Base-by-base conservation (phyloP, 2,329 filamentous ascomycete species). In the Ceratocystis papillata region DNA sequence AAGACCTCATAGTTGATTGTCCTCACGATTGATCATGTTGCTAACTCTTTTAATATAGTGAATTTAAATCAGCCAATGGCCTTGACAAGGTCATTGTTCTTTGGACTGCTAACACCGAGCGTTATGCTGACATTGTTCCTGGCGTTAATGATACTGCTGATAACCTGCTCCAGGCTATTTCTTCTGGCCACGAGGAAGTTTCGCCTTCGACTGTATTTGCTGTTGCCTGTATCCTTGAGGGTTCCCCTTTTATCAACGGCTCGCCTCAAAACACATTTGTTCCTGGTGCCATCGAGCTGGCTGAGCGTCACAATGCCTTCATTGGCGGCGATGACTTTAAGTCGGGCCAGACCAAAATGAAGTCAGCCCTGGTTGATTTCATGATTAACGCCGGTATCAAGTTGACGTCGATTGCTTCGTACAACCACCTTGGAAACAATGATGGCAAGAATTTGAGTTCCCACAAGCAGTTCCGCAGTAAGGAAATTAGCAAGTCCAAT, bases 311-410 rank as follows among this genome's bases (percentile, higher is more conserved):
- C 77, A 82, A 84, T 67, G 86, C 92, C 69, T 99, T 96, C 80
- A 91, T 99, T 73, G 94, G 94, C 67, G 94, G 94, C 70, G 94
- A 99, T 73, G 94, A 99, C 79, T 99, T 99, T 87, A 99, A 99
- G 81, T 97, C 94, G 69, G 94, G 94, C 69, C 94, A 99, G 82
- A 99, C 94, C 76, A 99, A 99, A 86, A 99, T 99, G 94, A 99
- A 99, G 81, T 97, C 94, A 68, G 94, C 94, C 22, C 85, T 99
- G 37, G 94, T 97, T 59, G 94, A 99, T 79, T 99, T 99, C 80
- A 79, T 99, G 75, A 96, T 99, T 86, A 96, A 87, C 76, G 94
- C 94, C 61, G 94, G 94, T 75, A 97, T 99, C 83, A 96, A 96
- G 81, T 86, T 99, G 74, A 97, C 93, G 68, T 96, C 92, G 50